Base-by-base conservation (phyloP, 345 rosid genomes). In the Camelina laxa region DNA sequence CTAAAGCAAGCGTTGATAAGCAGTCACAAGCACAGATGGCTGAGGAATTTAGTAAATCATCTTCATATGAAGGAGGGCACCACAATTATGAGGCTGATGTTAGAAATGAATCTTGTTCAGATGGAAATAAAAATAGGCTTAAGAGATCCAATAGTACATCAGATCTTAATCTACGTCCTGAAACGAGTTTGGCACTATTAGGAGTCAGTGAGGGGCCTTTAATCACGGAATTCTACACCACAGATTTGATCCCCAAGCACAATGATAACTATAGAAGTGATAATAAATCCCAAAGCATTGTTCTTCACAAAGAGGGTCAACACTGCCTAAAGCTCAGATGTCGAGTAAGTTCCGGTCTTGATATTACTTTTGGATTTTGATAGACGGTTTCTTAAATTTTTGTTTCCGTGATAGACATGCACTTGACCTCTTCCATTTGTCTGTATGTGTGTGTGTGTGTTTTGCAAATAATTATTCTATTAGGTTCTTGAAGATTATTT, bases 61-160 rank as follows among this genome's bases (percentile, higher is more conserved):
- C 59, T 3, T 76, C 80, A 62, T 70, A 65, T 48, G 81, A 79
- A 59, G 84, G 75, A 24, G 66, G 53, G 14, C 50, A 48, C 84
- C 75, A 39, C 45, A 76, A 51, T 20, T 75, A 62, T 69, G 82
- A 77, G 48, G 65, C 57, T 67, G 74, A 76, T 60, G 72, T 49
- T 20, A 65, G 61, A 65, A 57, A 65, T 14, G 76, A 70, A 36
- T 59, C 62, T 60, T 60, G 70, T 60, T 75, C 79, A 31, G 81
- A 80, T 82, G 93, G 84, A 81, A 91, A 69, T 63, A 89, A 75
- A 80, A 82, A 51, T 68, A 74, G 79, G 72, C 89, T 91, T 69
- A 91, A 89, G 87, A 91, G 97, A 80, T 92, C 96, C 74, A 91
- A 76, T 74, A 92, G 98, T 67, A 85, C 93, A 51, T 88, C 98